A percentile compares a stretch with the other conserved stretches of the same genome.
phyloP scores from a whole-genome alignment of 495 filamentous ascomycete genomes.

The Staphylotrichum tortipilum region DNA sequence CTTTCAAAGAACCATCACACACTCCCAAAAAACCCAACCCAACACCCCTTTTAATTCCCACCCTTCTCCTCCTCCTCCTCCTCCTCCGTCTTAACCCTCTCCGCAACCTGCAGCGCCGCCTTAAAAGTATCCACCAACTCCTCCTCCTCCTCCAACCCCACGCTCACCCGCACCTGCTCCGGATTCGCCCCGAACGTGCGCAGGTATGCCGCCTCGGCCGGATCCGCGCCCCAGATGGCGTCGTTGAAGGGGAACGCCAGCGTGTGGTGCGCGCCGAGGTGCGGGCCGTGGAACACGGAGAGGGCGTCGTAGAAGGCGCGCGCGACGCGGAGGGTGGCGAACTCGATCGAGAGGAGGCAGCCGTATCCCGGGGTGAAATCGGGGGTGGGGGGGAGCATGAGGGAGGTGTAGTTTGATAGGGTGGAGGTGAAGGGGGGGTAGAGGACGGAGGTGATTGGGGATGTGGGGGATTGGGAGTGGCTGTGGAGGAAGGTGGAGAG shows the following conservation, averaged over 20 bases:
- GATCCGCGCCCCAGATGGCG: constrained; percentile 23
- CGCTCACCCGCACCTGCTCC: constrained; percentile 31
- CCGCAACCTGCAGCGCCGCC: constrained; percentile 21
- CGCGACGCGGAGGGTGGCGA: constrained; percentile 22
- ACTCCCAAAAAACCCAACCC: too few species aligned
- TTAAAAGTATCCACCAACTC: constrained; percentile 27
- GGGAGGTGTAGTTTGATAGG: constrained; percentile 23
- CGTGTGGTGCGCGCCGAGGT: constrained; percentile 41
- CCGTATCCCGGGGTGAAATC: constrained; percentile 32
- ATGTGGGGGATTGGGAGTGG: constrained; percentile 13
- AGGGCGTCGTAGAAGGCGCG: constrained; percentile 36
- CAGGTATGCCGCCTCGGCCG: constrained; percentile 15
- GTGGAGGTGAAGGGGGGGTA: constrained; percentile 33
- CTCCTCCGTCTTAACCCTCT: neutral
- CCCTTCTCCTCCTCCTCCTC: neutral
- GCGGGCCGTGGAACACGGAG: constrained; percentile 35
- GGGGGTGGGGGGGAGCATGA: constrained; percentile 28
- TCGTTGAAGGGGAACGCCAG: constrained; percentile 35
- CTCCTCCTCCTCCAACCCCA: constrained; percentile 34
- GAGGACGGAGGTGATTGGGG: constrained; percentile 28
- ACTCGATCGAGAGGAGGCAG: constrained; percentile 36
- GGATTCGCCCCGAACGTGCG: constrained; percentile 21
- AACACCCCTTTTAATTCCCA: neutral
- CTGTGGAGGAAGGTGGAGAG: constrained; percentile 32
- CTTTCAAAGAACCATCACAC: too few species aligned